Evolutionary conservation across 495 filamentous ascomycete genomes (phyloP), one percentile per base, ranked within the genome.

Genomic region (Aspergillus wentii): DNA sequence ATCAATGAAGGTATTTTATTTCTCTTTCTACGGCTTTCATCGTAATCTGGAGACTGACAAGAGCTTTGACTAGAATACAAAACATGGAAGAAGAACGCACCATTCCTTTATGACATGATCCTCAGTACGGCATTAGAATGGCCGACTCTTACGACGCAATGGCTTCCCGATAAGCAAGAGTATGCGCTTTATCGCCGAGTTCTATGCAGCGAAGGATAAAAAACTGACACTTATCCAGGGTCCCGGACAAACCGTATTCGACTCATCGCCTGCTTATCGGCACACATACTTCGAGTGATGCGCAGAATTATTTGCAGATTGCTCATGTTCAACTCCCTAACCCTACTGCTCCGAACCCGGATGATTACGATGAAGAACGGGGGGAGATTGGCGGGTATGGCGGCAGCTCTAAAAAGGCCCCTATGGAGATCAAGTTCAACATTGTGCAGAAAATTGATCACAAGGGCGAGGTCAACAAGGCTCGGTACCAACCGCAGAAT

Each of bases 1-100:
- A 84, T 97, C 61, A 98, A 98, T 48, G 92, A 98, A 72, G 86
- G 86, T 88, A 74, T 17, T 9, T 35, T 4, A 17, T 3, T 16
- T 25, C 20, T 17, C 13, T n/a, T 23, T 11, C 8, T 10, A 21
- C n/a, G 14, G 29, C 17, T 10, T 8, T 30, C 17, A 17, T n/a
- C 9, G n/a, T 10, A 17, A 15, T 19, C 13, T 30, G 14, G 16
- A 26, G 30, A 33, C 48, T 51, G 49, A 54, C n/a, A 22, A 14
- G 18, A 14, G 18, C 4, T 32, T 30, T 13, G 8, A 18, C 17
- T 56, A 91, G 94, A 97, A 66, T 99, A 99, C 76, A 99, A 99
- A 60, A 95, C 88, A 46, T 99, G 94, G 94, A 99, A 99, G 75
- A 99, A 99, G 76, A 97, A 97, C 64, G 84, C 88, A 46, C 89